Evolutionary conservation across 208 protist species (phyloP).

Genomic region (Trypanosomatidae sp.): DNA sequence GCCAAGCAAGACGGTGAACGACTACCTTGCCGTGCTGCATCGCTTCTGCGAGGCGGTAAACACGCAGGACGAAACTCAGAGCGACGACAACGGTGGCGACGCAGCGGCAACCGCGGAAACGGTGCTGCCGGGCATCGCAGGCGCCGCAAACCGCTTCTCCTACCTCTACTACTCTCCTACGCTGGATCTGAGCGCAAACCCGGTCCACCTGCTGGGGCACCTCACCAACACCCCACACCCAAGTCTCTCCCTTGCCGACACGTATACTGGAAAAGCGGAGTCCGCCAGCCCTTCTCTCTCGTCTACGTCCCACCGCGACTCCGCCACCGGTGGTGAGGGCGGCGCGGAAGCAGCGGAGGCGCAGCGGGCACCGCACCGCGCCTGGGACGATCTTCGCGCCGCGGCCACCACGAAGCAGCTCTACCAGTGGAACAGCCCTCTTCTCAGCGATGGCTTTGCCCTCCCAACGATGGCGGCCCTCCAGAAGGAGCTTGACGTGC

Average conservation of each 20-base stretch:
- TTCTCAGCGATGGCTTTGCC: slow-evolving; percentile 21
- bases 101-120: too few species aligned
- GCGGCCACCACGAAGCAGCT: slow-evolving; percentile 17
- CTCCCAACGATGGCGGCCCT: slow-evolving; percentile 14
- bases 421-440: slow-evolving; percentile 34
- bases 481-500: too few species aligned
- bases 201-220: slow-evolving; percentile 35
- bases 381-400: slow-evolving; percentile 10
- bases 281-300: background rate
- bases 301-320: background rate
- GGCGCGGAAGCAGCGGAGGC: background rate
- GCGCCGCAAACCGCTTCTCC: slow-evolving; percentile 23
- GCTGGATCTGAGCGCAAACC: slow-evolving; percentile 56
- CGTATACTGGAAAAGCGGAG: background rate
- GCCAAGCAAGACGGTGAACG: slow-evolving; percentile 34
- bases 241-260: background rate
- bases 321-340: background rate
- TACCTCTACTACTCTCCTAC: slow-evolving; percentile 76
- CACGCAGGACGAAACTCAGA: too few species aligned
- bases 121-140: slow-evolving; percentile 21
- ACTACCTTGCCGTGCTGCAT: slow-evolving; percentile 56
- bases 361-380: background rate
- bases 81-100: too few species aligned
- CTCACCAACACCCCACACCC: slow-evolving; percentile 16
- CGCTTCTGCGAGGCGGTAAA: slow-evolving; percentile 48